These are phyloP conservation scores for Ailanthus altissimus DNA, from an alignment of 345 rosid genomes.

Conservation along the genomic window DNA sequence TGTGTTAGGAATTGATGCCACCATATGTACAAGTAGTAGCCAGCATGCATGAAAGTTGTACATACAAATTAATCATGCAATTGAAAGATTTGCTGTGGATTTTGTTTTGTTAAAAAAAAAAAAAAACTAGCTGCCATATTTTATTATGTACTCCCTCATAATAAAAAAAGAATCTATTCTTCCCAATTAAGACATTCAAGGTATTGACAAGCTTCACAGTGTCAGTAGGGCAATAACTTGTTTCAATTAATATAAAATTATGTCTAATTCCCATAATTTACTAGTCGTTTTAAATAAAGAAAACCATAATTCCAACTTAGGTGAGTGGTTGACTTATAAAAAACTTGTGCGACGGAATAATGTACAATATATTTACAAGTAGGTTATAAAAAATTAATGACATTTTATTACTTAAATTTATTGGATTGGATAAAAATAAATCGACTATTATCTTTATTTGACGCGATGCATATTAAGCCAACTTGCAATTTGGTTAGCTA, in stretches of 20 bases:
- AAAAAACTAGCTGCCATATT: neutral
- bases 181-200: neutral
- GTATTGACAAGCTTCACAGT: conserved; percentile 17
- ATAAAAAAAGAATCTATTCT: conserved; percentile 19
- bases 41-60: conserved; percentile 14
- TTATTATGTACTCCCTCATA: neutral
- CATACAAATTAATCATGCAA: neutral
- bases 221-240: neutral
- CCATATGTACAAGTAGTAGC: neutral
- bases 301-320: neutral
- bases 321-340: neutral
- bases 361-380: too few species aligned
- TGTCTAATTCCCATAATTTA: neutral
- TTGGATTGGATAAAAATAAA: too few species aligned
- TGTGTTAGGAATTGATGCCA: neutral
- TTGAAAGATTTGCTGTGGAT: neutral
- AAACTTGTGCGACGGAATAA: too few species aligned
- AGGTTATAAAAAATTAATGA: too few species aligned
- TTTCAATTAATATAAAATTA: neutral
- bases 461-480: too few species aligned
- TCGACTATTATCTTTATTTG: too few species aligned
- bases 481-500: too few species aligned
- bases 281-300: neutral
- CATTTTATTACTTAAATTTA: too few species aligned
- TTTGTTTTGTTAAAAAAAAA: neutral